These are phyloP conservation scores for Lipomyces sp. DNA, from an alignment of 805 yeast genomes.

Conservation along the genomic window DNA sequence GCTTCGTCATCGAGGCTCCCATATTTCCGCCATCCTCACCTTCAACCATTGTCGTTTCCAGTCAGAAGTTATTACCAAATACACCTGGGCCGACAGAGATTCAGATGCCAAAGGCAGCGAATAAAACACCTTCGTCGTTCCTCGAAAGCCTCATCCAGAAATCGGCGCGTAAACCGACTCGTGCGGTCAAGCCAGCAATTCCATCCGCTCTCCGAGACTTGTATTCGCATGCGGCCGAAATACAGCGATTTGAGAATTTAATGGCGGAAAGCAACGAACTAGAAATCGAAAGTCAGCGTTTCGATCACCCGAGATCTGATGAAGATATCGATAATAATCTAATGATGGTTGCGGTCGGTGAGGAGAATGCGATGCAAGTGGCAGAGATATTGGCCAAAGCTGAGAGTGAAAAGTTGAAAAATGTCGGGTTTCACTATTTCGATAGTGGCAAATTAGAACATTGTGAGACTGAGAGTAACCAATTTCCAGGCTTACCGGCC, in stretches of 20 bases:
- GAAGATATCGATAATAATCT: not conserved
- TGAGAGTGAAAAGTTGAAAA: not conserved
- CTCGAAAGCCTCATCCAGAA: not conserved
- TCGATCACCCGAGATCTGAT: not conserved
- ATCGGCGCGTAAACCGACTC: not conserved
- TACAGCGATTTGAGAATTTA: not conserved
- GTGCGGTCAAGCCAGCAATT: not conserved
- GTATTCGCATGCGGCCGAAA: not conserved
- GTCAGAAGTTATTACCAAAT: not conserved
- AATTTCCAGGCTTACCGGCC: not conserved
- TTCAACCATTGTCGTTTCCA: not conserved
- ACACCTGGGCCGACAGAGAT: not conserved
- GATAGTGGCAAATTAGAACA: not conserved
- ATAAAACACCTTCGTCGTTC: not conserved
- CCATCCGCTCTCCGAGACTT: not conserved
- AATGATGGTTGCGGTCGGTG: constrained; percentile 10
- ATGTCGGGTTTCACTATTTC: constrained; percentile 7
- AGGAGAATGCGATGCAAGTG: constrained; percentile 9
- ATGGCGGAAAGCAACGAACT: not conserved
- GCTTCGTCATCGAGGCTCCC: not conserved
- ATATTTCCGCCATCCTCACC: not conserved
- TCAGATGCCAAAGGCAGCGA: not conserved
- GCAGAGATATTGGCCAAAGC: not conserved
- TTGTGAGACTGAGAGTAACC: not conserved
- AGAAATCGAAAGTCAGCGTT: constrained; percentile 3